Evolutionary conservation across 140 eudicot genomes (phyloP), one percentile per base, ranked within the genome.

Genomic region (Anethum foeniculum): DNA sequence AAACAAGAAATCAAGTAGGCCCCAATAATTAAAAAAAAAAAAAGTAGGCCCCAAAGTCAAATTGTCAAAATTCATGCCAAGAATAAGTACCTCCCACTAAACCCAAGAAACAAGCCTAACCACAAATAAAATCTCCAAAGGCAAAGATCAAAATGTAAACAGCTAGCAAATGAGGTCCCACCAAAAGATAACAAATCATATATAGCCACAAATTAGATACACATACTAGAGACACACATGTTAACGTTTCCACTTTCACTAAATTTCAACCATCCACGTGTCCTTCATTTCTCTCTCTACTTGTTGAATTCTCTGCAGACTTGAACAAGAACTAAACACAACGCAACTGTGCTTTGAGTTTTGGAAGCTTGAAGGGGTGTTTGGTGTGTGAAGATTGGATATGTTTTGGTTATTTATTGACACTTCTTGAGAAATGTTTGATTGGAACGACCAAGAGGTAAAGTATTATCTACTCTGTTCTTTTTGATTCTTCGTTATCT

Each of bases 401-500:
- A 77, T 77, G 69, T 49, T 51, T 51, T 49, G 80, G 47, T 51
- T 56, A 77, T 36, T 30, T 18, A 13, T 51, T 49, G 80, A 49
- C 21, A 23, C 0, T 77, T 77, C 38, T 25, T 30, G 18, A 77
- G 80, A 67, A 7, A 77, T 77, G 80, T 77, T 77, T 77, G 80
- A 77, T 77, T 77, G 80, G 80, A 77, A 77, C 43, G 80, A 77
- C 80, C 44, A 77, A 77, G 80, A 77, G 80, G 80, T 77, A 77
- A 48, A 44, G 3, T 43, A 21, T 21, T 25, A 23, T 75, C 49
- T 39, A 0, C 2, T 74, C 21, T 75, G 60, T 10, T 58, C 67
- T 58, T 58, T 25, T 73, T 23, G 1, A 21, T 3, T 19, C 12
- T 74, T 8, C 38, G 3, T 44, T n/a, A 10, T 44, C 12, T 44